Conservation (phyloP, 2,329 filamentous ascomycete genomes). For the Colletotrichum nymphaeae region DNA sequence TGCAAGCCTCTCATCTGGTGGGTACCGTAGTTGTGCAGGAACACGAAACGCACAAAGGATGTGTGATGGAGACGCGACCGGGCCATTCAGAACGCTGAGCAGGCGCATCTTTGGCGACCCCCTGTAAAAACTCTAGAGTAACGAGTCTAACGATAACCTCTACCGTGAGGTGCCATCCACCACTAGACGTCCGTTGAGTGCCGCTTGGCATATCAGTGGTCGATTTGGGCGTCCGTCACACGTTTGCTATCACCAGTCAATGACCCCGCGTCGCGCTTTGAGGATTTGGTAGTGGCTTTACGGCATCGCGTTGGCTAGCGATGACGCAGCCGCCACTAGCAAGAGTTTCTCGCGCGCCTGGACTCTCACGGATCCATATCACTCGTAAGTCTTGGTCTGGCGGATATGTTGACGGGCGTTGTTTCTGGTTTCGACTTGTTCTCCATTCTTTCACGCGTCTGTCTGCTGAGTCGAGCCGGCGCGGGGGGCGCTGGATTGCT, state of each 20-base stretch:
- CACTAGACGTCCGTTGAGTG: slow-evolving; percentile 15
- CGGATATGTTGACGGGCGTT: neutral
- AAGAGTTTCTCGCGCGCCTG: slow-evolving; percentile 22
- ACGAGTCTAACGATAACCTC: slow-evolving; percentile 22
- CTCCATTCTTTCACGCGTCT: slow-evolving; percentile 16
- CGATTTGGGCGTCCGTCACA: slow-evolving; percentile 10
- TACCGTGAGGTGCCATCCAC: slow-evolving; percentile 24
- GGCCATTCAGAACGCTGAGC: slow-evolving; percentile 26
- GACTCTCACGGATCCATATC: slow-evolving; percentile 1
- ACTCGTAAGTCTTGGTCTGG: neutral
- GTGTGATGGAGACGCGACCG: slow-evolving; percentile 17
- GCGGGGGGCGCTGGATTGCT: slow-evolving; percentile 19
- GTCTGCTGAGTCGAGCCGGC: neutral
- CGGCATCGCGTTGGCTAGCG: slow-evolving; percentile 20
- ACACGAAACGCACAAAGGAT: slow-evolving; percentile 36
- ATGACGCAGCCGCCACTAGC: slow-evolving; percentile 34
- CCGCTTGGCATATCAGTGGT: slow-evolving; percentile 26
- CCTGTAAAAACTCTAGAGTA: slow-evolving; percentile 14
- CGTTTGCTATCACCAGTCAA: slow-evolving; percentile 17
- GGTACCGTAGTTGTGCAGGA: slow-evolving; percentile 30
- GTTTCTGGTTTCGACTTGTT: slow-evolving; percentile 13
- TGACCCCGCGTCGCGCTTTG: slow-evolving; percentile 33
- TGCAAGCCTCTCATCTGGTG: slow-evolving; percentile 7
- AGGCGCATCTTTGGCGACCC: slow-evolving; percentile 12
- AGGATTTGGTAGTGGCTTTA: slow-evolving; percentile 12